Evolutionary conservation across 2,329 filamentous ascomycete species (phyloP), one percentile per base, ranked within the genome.

Genomic region (Fusarium austroafricanum): DNA sequence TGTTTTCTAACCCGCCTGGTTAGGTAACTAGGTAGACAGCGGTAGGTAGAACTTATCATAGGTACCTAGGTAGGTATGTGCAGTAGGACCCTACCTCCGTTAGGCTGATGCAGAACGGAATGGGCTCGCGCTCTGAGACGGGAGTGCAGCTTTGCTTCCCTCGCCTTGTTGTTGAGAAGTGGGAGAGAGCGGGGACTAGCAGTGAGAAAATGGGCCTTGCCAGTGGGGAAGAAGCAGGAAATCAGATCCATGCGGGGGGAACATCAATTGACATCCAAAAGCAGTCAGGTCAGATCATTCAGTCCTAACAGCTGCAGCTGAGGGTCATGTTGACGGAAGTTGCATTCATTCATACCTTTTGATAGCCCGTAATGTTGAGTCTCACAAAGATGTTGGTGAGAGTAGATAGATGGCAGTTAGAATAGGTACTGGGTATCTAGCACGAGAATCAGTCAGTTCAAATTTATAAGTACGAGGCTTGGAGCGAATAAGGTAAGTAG

Each of bases 301-400:
- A 63, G 29, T 43, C 39, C 51, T 29, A 21, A 20, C 18, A 43
- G 47, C 51, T 40, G 44, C 35, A 52, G 23, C 29, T 33, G 38
- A 53, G n/a, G 44, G 55, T 56, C 61, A 68, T 39, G 21, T 66
- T 65, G 59, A 60, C 43, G 40, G 42, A 49, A 17, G 17, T 53
- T 7, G 59, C 40, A 66, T 55, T 43, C 7, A 23, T 40, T 35
- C 20, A 17, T 47, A 57, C 59, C 45, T 51, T 29, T 39, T 46
- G 29, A 39, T 55, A 39, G 39, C 51, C 38, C 23, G 20, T 29
- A 44, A 20, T 63, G 42, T 50, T 49, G 29, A n/a, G 33, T 45
- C 21, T 17, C 14, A 37, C 21, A n/a, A 33, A 46, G 18, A 28
- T n/a, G 23, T 28, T 23, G 18, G 15, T 28, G 21, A 47, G 14